Percentiles rank a stretch among this genome's conserved stretches.
These are phyloP conservation scores for Blastobotrys niveus DNA, from an alignment of 1,139 yeast genomes.

Conservation along the genomic window DNA sequence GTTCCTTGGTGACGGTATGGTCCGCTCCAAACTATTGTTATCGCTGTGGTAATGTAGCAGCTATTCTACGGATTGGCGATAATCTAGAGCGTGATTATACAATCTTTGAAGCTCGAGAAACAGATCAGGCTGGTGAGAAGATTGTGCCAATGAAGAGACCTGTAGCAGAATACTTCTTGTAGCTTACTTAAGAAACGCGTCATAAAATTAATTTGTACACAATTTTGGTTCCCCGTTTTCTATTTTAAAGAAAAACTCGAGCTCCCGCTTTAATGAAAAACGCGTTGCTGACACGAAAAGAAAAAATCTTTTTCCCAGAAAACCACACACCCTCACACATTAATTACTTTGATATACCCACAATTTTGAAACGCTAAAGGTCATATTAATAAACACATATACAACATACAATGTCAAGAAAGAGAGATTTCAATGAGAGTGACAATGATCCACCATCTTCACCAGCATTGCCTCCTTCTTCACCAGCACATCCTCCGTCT, in stretches of 20 bases:
- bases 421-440: conserved; percentile 15
- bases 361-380: too few relatives aligned
- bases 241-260: background rate
- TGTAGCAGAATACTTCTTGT: conserved; percentile 70
- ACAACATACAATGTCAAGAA: conserved; percentile 12
- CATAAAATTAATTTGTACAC: background rate
- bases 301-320: background rate
- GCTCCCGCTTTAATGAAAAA: background rate
- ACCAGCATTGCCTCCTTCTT: conserved; percentile 9
- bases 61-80: conserved; percentile 76
- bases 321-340: background rate
- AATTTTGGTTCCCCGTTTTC: background rate
- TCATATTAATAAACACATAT: too few relatives aligned
- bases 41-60: conserved; percentile 92
- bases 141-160: conserved; percentile 65
- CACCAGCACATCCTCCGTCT: conserved; percentile 33
- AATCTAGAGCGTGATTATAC: conserved; percentile 64
- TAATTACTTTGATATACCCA: too few relatives aligned
- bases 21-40: conserved; percentile 94
- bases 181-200: conserved; percentile 11
- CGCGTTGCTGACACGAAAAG: background rate
- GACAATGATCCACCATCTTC: conserved; percentile 12
- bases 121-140: conserved; percentile 46
- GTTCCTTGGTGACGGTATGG: conserved; percentile 86
- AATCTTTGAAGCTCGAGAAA: conserved; percentile 77